Conservation (phyloP, 2,329 filamentous ascomycete species). For the Fusarium sp. region DNA sequence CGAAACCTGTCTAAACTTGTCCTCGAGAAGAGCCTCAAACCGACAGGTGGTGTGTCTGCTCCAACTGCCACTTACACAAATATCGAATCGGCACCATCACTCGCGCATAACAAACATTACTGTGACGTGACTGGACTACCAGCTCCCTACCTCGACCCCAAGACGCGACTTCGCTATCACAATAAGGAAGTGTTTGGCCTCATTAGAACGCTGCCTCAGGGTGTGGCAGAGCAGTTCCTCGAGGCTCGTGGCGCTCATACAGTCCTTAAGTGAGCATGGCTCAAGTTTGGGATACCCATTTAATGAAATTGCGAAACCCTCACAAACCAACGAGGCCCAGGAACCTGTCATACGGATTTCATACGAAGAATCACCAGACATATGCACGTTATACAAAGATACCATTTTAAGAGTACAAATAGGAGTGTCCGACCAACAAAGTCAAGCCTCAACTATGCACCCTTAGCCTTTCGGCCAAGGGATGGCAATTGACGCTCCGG, state of each 20-base stretch:
- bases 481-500: slow-evolving; percentile 94
- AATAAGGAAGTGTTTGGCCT: slow-evolving; percentile 90
- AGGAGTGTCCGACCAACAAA: slow-evolving; percentile 83
- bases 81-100: slow-evolving; percentile 90
- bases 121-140: slow-evolving; percentile 95
- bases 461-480: slow-evolving; percentile 77
- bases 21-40: slow-evolving; percentile 78
- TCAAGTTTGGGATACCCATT: neutral
- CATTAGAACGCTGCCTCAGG: slow-evolving; percentile 82
- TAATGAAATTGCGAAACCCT: slow-evolving; percentile 4
- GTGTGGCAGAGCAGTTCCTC: slow-evolving; percentile 86
- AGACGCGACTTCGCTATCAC: slow-evolving; percentile 92
- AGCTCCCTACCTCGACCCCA: slow-evolving; percentile 93
- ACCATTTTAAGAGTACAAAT: slow-evolving; percentile 15
- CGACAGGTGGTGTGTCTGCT: slow-evolving; percentile 52
- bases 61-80: slow-evolving; percentile 92
- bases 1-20: slow-evolving; percentile 88
- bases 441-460: slow-evolving; percentile 96
- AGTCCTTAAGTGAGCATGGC: slow-evolving; percentile 76
- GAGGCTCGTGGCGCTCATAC: slow-evolving; percentile 93
- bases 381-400: slow-evolving; percentile 6
- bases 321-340: neutral
- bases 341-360: neutral
- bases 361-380: slow-evolving; percentile 10
- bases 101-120: slow-evolving; percentile 87